phyloP scores from a whole-genome alignment of 495 filamentous ascomycete species.

The Achaetomiella virescens region DNA sequence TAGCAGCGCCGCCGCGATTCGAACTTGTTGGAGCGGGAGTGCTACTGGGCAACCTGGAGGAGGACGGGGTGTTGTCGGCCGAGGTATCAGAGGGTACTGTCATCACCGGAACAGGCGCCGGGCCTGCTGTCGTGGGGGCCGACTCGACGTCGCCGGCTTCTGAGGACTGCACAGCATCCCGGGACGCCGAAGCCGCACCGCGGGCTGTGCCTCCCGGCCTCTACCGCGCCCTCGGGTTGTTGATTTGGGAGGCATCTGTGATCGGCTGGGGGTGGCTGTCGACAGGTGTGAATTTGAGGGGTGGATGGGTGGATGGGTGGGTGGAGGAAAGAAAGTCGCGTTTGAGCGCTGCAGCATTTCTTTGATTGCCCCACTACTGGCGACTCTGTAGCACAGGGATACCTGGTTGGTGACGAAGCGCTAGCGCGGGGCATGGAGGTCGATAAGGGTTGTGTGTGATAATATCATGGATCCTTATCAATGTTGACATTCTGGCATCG shows the following conservation, averaged over 20 bases:
- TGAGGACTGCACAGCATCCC: not conserved
- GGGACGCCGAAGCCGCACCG: slow-evolving; percentile 9
- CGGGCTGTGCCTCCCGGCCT: slow-evolving; percentile 14
- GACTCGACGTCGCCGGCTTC: slow-evolving; percentile 1
- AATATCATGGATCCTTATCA: not conserved
- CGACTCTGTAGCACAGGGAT: not conserved
- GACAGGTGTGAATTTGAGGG: not conserved
- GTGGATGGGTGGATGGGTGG: not conserved
- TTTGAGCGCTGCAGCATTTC: slow-evolving; percentile 13
- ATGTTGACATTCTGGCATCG: not conserved
- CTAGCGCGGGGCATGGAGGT: not conserved
- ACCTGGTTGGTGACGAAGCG: slow-evolving; percentile 2
- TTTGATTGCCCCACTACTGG: slow-evolving; percentile 4
- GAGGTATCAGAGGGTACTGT: not conserved
- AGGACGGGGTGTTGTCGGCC: not conserved
- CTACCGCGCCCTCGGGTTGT: slow-evolving; percentile 14
- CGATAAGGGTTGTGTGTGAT: slow-evolving; percentile 12
- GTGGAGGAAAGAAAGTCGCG: slow-evolving; percentile 1
- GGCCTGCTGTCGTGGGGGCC: not conserved
- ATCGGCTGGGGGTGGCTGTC: not conserved
- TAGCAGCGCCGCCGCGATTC: slow-evolving; percentile 7
- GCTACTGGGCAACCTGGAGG: slow-evolving; percentile 3
- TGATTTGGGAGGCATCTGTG: slow-evolving; percentile 14
- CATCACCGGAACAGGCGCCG: slow-evolving; percentile 1
- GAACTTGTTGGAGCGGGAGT: not conserved